phyloP scores from a whole-genome alignment of 768 basidiomycete genomes.

The Boletus fagicola region DNA sequence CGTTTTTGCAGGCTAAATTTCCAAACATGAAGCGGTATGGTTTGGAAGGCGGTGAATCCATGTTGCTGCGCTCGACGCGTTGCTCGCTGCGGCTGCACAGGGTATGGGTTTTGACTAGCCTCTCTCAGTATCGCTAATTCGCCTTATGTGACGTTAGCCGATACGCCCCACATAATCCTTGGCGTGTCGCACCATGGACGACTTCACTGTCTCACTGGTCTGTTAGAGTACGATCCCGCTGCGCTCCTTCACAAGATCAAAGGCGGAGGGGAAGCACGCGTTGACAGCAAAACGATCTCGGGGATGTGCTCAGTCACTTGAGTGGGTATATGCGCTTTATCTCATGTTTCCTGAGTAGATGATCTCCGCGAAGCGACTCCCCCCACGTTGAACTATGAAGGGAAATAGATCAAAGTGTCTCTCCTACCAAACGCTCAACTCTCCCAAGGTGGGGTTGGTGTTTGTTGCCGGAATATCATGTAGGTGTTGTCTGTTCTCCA shows the following conservation, averaged over 20 bases:
- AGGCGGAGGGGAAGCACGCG: slow-evolving; percentile 62
- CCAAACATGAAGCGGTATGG: slow-evolving; percentile 88
- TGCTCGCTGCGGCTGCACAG: slow-evolving; percentile 66
- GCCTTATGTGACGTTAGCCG: slow-evolving; percentile 40
- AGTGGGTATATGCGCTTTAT: slow-evolving; percentile 38
- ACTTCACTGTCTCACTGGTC: slow-evolving; percentile 78
- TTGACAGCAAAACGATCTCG: slow-evolving; percentile 61
- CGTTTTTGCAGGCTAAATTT: slow-evolving; percentile 84
- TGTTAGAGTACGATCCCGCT: slow-evolving; percentile 64
- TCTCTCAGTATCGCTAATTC: background rate
- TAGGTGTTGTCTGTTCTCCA: background rate
- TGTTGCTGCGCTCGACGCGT: slow-evolving; percentile 80
- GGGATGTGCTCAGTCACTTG: slow-evolving; percentile 88
- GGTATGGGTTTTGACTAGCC: slow-evolving; percentile 35
- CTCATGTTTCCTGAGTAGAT: background rate
- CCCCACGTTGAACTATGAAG: slow-evolving; percentile 56
- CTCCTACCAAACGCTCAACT: slow-evolving; percentile 57
- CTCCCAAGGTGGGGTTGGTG: background rate
- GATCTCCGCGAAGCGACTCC: slow-evolving; percentile 51
- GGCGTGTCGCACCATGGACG: slow-evolving; percentile 90
- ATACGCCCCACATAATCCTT: slow-evolving; percentile 68
- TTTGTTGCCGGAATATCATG: background rate
- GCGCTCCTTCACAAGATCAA: slow-evolving; percentile 86
- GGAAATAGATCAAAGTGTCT: slow-evolving; percentile 60
- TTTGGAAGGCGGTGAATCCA: slow-evolving; percentile 90